These are phyloP conservation scores for Ceratocystis alfenasii DNA, from an alignment of 2,329 filamentous ascomycete genomes.

Conservation along the genomic window DNA sequence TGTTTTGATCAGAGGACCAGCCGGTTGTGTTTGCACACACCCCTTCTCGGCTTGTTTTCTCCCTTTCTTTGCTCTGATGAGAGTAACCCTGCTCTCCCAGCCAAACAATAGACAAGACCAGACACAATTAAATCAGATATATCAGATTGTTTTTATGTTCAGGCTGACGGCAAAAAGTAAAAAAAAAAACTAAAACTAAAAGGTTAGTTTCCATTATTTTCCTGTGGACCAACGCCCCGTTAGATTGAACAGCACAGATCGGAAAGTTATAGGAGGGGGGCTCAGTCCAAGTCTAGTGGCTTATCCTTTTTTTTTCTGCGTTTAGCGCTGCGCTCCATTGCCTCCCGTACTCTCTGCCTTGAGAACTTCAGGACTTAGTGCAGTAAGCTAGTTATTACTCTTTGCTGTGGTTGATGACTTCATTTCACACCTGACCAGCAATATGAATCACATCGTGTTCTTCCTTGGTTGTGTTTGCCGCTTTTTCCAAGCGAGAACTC, in stretches of 20 bases:
- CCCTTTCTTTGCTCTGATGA: background rate
- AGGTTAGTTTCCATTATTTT: background rate
- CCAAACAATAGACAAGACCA: background rate
- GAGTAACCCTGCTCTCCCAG: background rate
- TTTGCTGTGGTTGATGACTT: background rate
- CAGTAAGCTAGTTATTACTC: background rate
- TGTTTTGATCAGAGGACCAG: background rate
- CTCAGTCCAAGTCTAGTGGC: background rate
- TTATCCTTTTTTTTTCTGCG: background rate
- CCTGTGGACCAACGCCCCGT: background rate
- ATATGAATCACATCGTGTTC: background rate
- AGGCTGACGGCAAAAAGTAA: background rate
- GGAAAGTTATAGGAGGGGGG: background rate
- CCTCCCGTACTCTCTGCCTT: background rate
- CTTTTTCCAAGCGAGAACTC: background rate
- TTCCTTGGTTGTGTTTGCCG: background rate
- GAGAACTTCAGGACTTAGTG: background rate
- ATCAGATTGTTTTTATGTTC: constrained; percentile 8
- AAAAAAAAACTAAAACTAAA: background rate
- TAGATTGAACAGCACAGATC: background rate
- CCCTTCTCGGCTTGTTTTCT: background rate
- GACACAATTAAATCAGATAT: constrained; percentile 4
- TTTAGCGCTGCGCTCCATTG: background rate
- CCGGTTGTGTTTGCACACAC: background rate
- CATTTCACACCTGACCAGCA: too few species aligned